phyloP scores from a whole-genome alignment of 164 flowering plant species.

The Annona cherimola region DNA sequence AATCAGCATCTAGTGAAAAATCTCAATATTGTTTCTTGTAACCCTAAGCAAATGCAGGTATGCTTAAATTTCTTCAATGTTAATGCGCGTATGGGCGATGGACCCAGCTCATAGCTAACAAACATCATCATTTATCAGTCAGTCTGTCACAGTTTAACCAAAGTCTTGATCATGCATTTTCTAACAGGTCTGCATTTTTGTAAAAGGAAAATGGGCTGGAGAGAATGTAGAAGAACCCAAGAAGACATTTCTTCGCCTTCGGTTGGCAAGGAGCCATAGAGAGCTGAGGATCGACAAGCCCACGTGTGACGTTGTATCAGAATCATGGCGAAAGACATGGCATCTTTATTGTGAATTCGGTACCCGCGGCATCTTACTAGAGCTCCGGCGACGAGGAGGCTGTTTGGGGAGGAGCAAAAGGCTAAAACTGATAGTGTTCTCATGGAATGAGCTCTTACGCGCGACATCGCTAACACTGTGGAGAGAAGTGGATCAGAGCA shows the following conservation, averaged over 20 bases:
- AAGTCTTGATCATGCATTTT: not conserved
- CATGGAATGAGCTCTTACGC: slow-evolving; percentile 77
- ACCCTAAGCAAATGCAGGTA: too few species aligned
- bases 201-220: slow-evolving; percentile 28
- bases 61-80: too few species aligned
- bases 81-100: too few species aligned
- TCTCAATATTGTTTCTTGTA: too few species aligned
- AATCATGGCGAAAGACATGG: slow-evolving; percentile 58
- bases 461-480: slow-evolving; percentile 56
- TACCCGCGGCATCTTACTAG: slow-evolving; percentile 62
- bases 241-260: slow-evolving; percentile 37
- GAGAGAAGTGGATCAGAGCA: slow-evolving; percentile 30
- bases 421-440: slow-evolving; percentile 23
- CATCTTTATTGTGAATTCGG: slow-evolving; percentile 83
- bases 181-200: slow-evolving; percentile 59
- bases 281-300: slow-evolving; percentile 60
- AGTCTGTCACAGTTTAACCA: too few species aligned
- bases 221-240: slow-evolving; percentile 13
- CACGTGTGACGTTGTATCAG: slow-evolving; percentile 24
- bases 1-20: too few species aligned
- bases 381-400: slow-evolving; percentile 38
- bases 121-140: too few species aligned
- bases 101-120: too few species aligned
- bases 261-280: slow-evolving; percentile 55
- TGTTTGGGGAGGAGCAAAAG: slow-evolving; percentile 39